Conservation (phyloP, 148 eudicot species). For the Rhododendron kiyosumense region DNA sequence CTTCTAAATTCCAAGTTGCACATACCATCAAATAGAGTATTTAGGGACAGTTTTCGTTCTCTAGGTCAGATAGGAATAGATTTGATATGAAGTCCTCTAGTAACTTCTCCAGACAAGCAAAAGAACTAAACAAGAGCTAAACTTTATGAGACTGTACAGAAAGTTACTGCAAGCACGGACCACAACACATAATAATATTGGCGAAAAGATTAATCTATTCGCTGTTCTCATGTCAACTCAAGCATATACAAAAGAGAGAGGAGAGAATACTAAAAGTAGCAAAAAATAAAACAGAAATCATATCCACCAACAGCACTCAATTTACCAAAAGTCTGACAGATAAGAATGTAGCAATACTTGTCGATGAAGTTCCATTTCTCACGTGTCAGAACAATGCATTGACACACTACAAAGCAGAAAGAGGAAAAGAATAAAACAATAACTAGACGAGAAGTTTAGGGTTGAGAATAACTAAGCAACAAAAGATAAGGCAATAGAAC, state of each 20-base stretch:
- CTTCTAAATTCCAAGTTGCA: not conserved
- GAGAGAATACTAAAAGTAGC: not conserved
- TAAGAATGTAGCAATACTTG: not conserved
- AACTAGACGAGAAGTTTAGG: not conserved
- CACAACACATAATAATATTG: not conserved
- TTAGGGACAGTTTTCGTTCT: too few relatives aligned
- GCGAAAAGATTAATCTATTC: not conserved
- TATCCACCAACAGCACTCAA: not conserved
- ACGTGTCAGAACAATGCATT: not conserved
- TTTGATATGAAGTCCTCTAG: constrained; percentile 1
- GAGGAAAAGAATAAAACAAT: not conserved
- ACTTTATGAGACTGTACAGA: not conserved
- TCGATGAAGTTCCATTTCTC: constrained; percentile 4
- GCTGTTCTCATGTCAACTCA: not conserved
- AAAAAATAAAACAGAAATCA: not conserved
- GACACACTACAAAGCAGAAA: not conserved
- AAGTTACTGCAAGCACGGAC: not conserved
- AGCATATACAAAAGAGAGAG: not conserved
- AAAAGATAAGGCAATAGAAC: constrained; percentile 14
- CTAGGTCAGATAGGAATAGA: not conserved
- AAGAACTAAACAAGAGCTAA: not conserved
- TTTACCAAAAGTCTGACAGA: constrained; percentile 2
- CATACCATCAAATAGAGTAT: too few relatives aligned
- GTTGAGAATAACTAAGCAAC: not conserved
- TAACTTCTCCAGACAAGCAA: not conserved